These are phyloP conservation scores for Cymbomonas tetramitiformis DNA, from an alignment of 139 green algal genomes.

Conservation along the genomic window DNA sequence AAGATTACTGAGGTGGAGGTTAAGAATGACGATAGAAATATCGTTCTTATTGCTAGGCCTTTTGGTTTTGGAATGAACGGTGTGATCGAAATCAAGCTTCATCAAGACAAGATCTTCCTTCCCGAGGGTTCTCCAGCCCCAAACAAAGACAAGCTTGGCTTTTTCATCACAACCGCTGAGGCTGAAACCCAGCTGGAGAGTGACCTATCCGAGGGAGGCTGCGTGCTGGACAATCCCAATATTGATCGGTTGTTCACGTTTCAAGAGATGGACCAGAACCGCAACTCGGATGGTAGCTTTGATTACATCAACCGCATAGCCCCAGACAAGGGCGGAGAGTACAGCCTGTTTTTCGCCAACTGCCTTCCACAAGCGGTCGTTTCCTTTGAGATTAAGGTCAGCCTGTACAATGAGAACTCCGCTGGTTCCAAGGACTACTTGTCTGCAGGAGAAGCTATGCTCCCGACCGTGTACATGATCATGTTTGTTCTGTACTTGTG, in stretches of 20 bases:
- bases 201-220: slow-evolving; percentile 33
- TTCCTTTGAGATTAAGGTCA: slow-evolving; percentile 46
- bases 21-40: slow-evolving; percentile 33
- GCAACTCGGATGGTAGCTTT: slow-evolving; percentile 20
- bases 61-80: slow-evolving; percentile 46
- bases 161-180: slow-evolving; percentile 48
- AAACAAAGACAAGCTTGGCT: slow-evolving; percentile 24
- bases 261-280: slow-evolving; percentile 27
- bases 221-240: slow-evolving; percentile 39
- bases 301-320: slow-evolving; percentile 14
- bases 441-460: slow-evolving; percentile 64
- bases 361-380: slow-evolving; percentile 56
- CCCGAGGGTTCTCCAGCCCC: not conserved
- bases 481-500: slow-evolving; percentile 54
- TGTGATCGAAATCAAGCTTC: slow-evolving; percentile 37
- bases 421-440: slow-evolving; percentile 65
- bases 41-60: slow-evolving; percentile 44
- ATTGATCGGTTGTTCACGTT: slow-evolving; percentile 43
- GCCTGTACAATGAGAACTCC: slow-evolving; percentile 60
- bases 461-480: slow-evolving; percentile 74
- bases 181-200: slow-evolving; percentile 40
- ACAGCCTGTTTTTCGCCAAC: slow-evolving; percentile 78
- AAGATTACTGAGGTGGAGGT: slow-evolving; percentile 19
- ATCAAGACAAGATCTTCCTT: slow-evolving; percentile 30
- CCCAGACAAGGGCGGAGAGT: slow-evolving; percentile 33